Evolutionary conservation across 495 filamentous ascomycete genomes (phyloP).

Genomic region (Aspergillus carlsbadensis): DNA sequence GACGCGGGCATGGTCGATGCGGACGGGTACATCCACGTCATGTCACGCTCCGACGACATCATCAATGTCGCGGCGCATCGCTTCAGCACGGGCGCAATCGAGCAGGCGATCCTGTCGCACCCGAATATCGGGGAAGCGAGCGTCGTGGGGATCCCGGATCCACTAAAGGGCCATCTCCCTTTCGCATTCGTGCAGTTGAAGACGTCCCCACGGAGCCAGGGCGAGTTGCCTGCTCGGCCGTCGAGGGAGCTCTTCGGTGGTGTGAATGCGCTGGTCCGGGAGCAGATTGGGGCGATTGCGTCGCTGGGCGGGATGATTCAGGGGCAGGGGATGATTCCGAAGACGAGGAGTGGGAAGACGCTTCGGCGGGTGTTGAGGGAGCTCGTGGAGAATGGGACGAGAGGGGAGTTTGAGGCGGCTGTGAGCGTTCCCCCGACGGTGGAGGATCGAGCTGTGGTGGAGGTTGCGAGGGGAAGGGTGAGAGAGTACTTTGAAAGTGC

Average conservation of each 20-base stretch:
- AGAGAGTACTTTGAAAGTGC: constrained; percentile 53
- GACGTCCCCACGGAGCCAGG: constrained; percentile 25
- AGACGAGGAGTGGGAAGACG: constrained; percentile 87
- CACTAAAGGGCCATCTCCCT: constrained; percentile 83
- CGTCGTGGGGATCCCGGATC: constrained; percentile 81
- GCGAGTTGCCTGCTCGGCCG: constrained; percentile 45
- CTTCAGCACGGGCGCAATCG: constrained; percentile 83
- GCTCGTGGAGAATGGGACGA: constrained; percentile 64
- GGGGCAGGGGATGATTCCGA: constrained; percentile 86
- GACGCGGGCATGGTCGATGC: constrained; percentile 84
- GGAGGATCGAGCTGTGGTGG: constrained; percentile 57
- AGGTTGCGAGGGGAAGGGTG: constrained; percentile 53
- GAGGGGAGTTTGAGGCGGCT: constrained; percentile 49
- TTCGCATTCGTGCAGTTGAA: constrained; percentile 78
- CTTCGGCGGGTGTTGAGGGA: constrained; percentile 76
- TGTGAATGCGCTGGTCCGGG: constrained; percentile 66
- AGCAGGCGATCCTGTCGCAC: constrained; percentile 85
- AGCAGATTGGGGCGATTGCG: constrained; percentile 85
- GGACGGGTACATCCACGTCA: constrained; percentile 81
- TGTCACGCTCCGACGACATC: constrained; percentile 86
- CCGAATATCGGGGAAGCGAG: constrained; percentile 75
- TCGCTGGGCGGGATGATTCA: constrained; percentile 80
- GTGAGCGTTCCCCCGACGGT: constrained; percentile 60
- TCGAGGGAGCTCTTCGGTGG: constrained; percentile 54
- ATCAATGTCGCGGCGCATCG: constrained; percentile 95